Conservation (phyloP, 1,139 yeast species). For the Taphrina deformans region DNA sequence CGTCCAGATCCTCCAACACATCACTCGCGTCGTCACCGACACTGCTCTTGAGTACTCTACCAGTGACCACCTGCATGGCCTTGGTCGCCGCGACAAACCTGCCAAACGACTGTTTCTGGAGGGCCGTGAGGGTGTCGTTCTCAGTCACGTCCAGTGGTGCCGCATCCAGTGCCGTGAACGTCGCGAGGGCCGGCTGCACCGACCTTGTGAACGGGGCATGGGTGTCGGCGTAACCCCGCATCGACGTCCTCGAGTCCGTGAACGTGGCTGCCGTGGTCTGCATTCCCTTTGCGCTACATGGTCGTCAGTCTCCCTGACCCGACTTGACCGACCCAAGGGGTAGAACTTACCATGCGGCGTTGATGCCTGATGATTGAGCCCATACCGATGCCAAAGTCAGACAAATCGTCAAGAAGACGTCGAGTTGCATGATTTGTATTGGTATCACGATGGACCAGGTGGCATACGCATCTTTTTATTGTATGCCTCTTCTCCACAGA, state of each 20-base stretch:
- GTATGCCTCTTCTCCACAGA: too few species aligned
- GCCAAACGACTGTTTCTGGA: not conserved
- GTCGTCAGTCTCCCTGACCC: too few species aligned
- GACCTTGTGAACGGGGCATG: not conserved
- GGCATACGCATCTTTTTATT: too few species aligned
- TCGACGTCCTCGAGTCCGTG: not conserved
- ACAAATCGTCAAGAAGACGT: not conserved
- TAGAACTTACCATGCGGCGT: not conserved
- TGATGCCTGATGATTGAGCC: not conserved
- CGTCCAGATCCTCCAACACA: not conserved
- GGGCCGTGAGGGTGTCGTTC: not conserved
- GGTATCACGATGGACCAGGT: not conserved
- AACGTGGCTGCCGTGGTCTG: not conserved
- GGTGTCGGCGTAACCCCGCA: not conserved
- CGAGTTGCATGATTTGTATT: not conserved
- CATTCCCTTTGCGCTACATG: not conserved
- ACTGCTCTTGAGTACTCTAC: not conserved
- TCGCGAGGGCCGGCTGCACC: not conserved
- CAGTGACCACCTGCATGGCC: not conserved
- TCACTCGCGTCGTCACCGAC: slow-evolving; percentile 3
- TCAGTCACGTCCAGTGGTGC: not conserved
- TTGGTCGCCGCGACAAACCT: not conserved
- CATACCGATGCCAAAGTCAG: not conserved
- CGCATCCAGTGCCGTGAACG: not conserved
- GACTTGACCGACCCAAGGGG: too few species aligned